Conservation (phyloP, 192 early-diverging fungal species). For the Entomortierella chlamydospora region DNA sequence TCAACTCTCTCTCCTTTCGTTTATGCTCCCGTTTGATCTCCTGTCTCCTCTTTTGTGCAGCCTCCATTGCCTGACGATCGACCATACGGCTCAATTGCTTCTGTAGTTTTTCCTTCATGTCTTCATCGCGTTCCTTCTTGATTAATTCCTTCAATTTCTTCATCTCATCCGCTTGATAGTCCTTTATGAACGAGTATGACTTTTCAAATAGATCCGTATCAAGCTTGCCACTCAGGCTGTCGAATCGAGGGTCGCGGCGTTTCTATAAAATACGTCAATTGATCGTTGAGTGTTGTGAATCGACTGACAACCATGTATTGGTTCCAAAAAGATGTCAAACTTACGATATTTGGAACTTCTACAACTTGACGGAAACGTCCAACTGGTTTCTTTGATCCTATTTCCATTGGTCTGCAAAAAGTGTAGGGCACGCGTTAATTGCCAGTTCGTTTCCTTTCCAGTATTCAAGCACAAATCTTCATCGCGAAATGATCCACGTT, state of each 20-base stretch:
- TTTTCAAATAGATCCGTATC: slow-evolving; percentile 94
- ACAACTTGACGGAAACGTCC: slow-evolving; percentile 78
- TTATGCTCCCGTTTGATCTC: slow-evolving; percentile 80
- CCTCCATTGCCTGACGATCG: slow-evolving; percentile 57
- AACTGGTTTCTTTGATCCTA: slow-evolving; percentile 81
- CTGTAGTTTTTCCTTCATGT: slow-evolving; percentile 70
- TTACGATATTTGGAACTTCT: slow-evolving; percentile 65
- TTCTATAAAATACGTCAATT: slow-evolving; percentile 54
- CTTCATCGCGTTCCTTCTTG: slow-evolving; percentile 72
- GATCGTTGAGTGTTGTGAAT: not conserved
- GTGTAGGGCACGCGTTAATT: not conserved
- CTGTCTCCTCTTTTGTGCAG: slow-evolving; percentile 63
- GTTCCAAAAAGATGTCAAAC: not conserved
- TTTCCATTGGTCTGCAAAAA: slow-evolving; percentile 74
- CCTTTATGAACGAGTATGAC: slow-evolving; percentile 90
- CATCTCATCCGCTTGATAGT: slow-evolving; percentile 83
- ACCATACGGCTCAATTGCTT: slow-evolving; percentile 74
- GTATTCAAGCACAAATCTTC: not conserved
- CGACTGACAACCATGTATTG: no score
- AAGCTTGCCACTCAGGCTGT: slow-evolving; percentile 86
- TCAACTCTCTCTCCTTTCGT: slow-evolving; percentile 82
- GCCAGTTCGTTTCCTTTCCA: not conserved
- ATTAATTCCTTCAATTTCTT: slow-evolving; percentile 72
- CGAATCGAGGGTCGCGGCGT: slow-evolving; percentile 95
- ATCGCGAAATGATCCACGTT: not conserved